phyloP scores from a whole-genome alignment of 441 rosid genomes.

The Erodium trifolium region DNA sequence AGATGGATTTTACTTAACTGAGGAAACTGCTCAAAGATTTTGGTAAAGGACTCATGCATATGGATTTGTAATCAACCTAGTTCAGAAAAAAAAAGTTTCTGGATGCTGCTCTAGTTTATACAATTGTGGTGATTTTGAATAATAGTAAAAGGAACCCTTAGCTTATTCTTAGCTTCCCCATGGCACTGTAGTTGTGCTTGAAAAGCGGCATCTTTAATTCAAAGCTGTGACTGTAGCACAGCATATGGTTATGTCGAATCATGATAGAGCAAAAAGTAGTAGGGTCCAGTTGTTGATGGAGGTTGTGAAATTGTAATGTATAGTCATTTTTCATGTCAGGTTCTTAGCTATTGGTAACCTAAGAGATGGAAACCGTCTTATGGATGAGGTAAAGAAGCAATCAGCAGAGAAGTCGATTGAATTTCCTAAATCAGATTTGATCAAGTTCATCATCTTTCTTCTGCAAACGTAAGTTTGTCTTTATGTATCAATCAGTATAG shows the following conservation, averaged over 20 bases:
- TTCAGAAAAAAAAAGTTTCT: not conserved
- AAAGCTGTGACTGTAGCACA: not conserved
- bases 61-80: not conserved
- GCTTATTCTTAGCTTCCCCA: not conserved
- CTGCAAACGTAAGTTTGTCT: conserved; percentile 57
- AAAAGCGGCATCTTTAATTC: not conserved
- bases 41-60: not conserved
- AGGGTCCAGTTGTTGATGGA: too few species aligned
- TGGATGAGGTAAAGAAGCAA: conserved; percentile 68
- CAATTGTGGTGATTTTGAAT: not conserved
- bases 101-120: not conserved
- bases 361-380: conserved; percentile 62
- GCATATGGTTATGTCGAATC: not conserved
- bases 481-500: too few species aligned
- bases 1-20: not conserved
- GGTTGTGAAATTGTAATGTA: not conserved
- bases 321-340: conserved; percentile 31
- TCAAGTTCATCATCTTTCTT: conserved; percentile 53
- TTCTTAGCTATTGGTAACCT: conserved; percentile 73
- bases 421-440: conserved; percentile 57
- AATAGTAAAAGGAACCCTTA: not conserved
- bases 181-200: not conserved
- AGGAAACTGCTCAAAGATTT: not conserved
- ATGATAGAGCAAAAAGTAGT: too few species aligned
- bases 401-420: conserved; percentile 47